Conservation (phyloP, 768 basidiomycete species). For the Suillus sp. region DNA sequence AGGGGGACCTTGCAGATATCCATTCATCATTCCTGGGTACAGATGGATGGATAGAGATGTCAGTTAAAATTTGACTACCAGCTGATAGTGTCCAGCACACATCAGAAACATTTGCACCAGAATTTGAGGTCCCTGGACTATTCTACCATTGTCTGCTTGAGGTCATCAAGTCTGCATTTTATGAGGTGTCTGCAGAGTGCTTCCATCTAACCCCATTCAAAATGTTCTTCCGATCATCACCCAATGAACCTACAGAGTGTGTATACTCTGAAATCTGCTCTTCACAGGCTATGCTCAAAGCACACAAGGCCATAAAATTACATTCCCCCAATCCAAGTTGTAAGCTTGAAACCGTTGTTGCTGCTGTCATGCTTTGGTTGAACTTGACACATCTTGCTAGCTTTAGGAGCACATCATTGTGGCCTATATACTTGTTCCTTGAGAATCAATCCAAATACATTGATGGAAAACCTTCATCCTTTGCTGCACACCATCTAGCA, state of each 20-base stretch:
- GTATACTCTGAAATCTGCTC: slow-evolving; percentile 32
- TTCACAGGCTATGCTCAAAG: slow-evolving; percentile 20
- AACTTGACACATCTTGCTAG: slow-evolving; percentile 26
- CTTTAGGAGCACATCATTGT: slow-evolving; percentile 19
- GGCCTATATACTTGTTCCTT: slow-evolving; percentile 22
- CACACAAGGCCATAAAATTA: slow-evolving; percentile 16
- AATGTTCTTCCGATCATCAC: too few relatives aligned
- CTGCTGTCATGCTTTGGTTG: slow-evolving; percentile 28
- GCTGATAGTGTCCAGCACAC: slow-evolving; percentile 4
- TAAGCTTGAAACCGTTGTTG: slow-evolving; percentile 21
- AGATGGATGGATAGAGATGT: slow-evolving; percentile 16
- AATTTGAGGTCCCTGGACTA: slow-evolving; percentile 32
- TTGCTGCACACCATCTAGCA: slow-evolving; percentile 24
- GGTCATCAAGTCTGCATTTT: slow-evolving; percentile 29
- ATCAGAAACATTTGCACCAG: background rate
- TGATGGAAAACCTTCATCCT: slow-evolving; percentile 6
- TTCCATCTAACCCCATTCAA: slow-evolving; percentile 22
- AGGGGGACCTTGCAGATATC: background rate
- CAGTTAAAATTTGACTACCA: slow-evolving; percentile 14
- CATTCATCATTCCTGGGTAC: background rate
- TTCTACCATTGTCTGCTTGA: slow-evolving; percentile 26
- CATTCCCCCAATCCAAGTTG: slow-evolving; percentile 18
- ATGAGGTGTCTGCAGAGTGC: slow-evolving; percentile 15
- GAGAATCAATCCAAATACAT: background rate
- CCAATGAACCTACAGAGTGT: slow-evolving; percentile 17